Base-by-base conservation (phyloP, 2,329 filamentous ascomycete genomes). In the Decorospora gaudefroyi region DNA sequence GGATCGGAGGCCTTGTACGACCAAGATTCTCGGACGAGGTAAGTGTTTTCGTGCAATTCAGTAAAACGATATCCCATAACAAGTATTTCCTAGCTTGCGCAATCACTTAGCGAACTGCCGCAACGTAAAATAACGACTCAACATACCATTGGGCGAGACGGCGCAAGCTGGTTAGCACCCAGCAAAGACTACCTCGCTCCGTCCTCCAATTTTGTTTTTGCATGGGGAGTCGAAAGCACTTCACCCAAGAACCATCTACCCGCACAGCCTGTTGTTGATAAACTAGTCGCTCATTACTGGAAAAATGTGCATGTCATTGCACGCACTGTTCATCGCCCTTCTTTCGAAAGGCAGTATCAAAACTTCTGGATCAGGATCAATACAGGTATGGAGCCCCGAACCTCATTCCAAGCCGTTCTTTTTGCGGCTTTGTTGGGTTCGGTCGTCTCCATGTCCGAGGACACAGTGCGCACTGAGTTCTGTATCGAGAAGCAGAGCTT, bases 1-100 rank as follows among this genome's bases (percentile, higher is more conserved):
- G 86, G 25, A 82, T 90, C 51, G 87, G 87, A 11, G 86, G 86
- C 1, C 79, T 87, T 54, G 84, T 87, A 29, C 76, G 86, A 31
- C 86, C 87, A 2, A 82, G 83, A 55, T 78, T 90, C 44, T 78
- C 81, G 3, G 83, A 89, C 66, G 86, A 90, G 75, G 82, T 87
- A 73, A 52, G 73, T 62, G 13, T 34, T 25, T 17, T 11, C 21
- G 6, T 18, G 12, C 25, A n/a, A n/a, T 25, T 18, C 13, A 6
- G 6, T 17, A 29, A 15, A 18, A 15, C 19, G 9, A 21, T 22
- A 15, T 42, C 16, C 10, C 26, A 19, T 50, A 21, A 53, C 36
- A 43, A 10, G 9, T 22, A 27, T 3, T 9, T 26, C 17, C 28
- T 27, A 71, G 67, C 54, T 70, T n/a, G 51, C 56, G 31, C 50